Evolutionary conservation across 345 rosid genomes (phyloP).

Genomic region (Rubroshorea leprosula): DNA sequence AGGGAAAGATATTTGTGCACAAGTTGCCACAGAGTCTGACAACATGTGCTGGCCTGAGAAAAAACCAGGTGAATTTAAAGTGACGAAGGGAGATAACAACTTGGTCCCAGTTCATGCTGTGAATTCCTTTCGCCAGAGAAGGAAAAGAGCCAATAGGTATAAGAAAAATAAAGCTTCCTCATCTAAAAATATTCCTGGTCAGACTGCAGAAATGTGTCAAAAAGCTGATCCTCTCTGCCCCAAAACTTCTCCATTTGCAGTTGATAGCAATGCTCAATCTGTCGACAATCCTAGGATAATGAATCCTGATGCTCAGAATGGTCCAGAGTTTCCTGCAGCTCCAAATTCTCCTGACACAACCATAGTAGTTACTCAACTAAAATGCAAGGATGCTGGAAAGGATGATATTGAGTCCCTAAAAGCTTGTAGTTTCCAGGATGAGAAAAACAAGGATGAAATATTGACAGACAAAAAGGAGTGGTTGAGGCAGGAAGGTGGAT

Average conservation of each 20-base stretch:
- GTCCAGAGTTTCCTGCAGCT: constrained; percentile 11
- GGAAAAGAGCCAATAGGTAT: constrained; percentile 38
- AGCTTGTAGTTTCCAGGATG: constrained; percentile 14
- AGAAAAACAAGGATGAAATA: constrained; percentile 16
- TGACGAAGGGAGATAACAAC: constrained; percentile 10
- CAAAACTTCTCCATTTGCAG: constrained; percentile 9
- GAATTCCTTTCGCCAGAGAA: constrained; percentile 27
- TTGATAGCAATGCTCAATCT: constrained; percentile 14
- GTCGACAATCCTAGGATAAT: constrained; percentile 15
- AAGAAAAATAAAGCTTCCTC: constrained; percentile 21
- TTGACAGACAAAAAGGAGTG: constrained; percentile 19
- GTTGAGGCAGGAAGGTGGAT: constrained; percentile 26
- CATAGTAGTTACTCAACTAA: constrained; percentile 20
- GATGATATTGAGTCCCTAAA: constrained; percentile 15
- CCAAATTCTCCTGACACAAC: constrained; percentile 20
- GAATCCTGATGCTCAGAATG: constrained; percentile 23
- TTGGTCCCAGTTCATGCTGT: constrained; percentile 14
- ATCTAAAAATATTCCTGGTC: constrained; percentile 9
- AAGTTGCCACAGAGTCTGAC: constrained; percentile 13
- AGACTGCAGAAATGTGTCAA: constrained; percentile 13
- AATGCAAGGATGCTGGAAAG: constrained; percentile 18
- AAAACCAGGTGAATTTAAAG: constrained; percentile 21
- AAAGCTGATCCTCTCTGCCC: constrained; percentile 14
- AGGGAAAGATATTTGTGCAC: constrained; percentile 11
- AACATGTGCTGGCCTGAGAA: constrained; percentile 21